These are phyloP conservation scores for Gossypium davidsonii DNA, from an alignment of 441 rosid genomes.

Conservation along the genomic window DNA sequence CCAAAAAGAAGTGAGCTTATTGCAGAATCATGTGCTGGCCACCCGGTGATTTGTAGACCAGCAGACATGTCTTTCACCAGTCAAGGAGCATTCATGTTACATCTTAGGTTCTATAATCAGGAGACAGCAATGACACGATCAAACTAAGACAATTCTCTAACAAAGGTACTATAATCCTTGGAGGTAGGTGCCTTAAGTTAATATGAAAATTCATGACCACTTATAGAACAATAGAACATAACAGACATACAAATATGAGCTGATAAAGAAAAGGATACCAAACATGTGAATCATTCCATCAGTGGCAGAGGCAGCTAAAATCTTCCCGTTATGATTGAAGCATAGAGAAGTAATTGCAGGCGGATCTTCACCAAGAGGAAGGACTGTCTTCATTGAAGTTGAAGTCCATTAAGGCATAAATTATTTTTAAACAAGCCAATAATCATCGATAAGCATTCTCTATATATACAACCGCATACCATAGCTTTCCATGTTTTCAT, in stretches of 20 bases:
- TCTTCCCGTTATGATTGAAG: slow-evolving; percentile 75
- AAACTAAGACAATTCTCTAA: not conserved
- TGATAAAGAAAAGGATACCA: slow-evolving; percentile 50
- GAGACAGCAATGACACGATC: not conserved
- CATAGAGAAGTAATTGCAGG: slow-evolving; percentile 69
- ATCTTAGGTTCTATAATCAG: not conserved
- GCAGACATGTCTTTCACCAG: slow-evolving; percentile 59
- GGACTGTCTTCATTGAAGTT: slow-evolving; percentile 60
- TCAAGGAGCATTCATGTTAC: slow-evolving; percentile 30
- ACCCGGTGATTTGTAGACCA: slow-evolving; percentile 67
- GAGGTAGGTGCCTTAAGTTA: not conserved
- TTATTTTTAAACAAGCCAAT: slow-evolving; percentile 8
- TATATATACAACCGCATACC: slow-evolving; percentile 42
- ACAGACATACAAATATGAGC: not conserved
- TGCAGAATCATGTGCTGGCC: slow-evolving; percentile 75
- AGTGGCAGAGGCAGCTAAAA: slow-evolving; percentile 67
- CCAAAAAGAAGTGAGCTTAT: slow-evolving; percentile 65
- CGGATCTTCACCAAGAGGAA: slow-evolving; percentile 77
- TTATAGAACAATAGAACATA: not conserved
- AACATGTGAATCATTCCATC: slow-evolving; percentile 86
- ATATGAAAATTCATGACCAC: not conserved
- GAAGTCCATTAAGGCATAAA: slow-evolving; percentile 30
- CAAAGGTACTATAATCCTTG: not conserved
- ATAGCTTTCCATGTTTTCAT: slow-evolving; percentile 70
- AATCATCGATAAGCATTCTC: slow-evolving; percentile 9